Evolutionary conservation across 345 rosid genomes (phyloP).

Genomic region (Ricinus communis): DNA sequence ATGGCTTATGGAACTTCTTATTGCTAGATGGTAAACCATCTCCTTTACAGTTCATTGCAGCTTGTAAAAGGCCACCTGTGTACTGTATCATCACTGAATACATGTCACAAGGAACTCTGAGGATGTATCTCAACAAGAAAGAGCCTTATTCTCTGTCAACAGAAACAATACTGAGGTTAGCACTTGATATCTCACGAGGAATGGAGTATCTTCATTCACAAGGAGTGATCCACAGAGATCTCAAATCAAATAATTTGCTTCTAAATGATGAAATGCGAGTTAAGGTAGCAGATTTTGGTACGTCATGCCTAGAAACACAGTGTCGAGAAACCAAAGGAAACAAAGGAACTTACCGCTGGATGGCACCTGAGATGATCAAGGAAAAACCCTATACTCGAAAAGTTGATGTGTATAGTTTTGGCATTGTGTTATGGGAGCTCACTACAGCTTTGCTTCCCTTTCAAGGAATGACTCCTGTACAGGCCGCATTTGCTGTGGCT

Average conservation of each 20-base stretch:
- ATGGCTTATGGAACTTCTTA: slow-evolving; percentile 3
- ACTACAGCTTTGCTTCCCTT: slow-evolving; percentile 96
- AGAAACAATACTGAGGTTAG: slow-evolving; percentile 80
- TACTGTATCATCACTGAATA: slow-evolving; percentile 97
- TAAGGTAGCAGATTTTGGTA: slow-evolving; percentile 95
- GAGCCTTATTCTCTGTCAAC: slow-evolving; percentile 92
- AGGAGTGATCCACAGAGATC: slow-evolving; percentile 96
- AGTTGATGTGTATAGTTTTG: slow-evolving; percentile 97
- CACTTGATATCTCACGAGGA: slow-evolving; percentile 96
- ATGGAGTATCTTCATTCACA: slow-evolving; percentile 99
- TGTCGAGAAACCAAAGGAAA: slow-evolving; percentile 87
- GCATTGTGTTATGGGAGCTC: slow-evolving; percentile 98
- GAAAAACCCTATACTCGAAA: slow-evolving; percentile 89
- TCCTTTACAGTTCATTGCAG: slow-evolving; percentile 82
- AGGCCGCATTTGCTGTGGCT: slow-evolving; percentile 97
- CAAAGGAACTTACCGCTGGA: slow-evolving; percentile 98
- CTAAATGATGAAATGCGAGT: slow-evolving; percentile 95
- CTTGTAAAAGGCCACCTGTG: slow-evolving; percentile 95
- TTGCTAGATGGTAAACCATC: slow-evolving; percentile 19
- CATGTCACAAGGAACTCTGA: slow-evolving; percentile 97
- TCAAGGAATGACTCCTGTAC: slow-evolving; percentile 99
- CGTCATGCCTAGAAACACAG: slow-evolving; percentile 93
- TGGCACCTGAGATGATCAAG: slow-evolving; percentile 98
- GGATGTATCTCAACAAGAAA: slow-evolving; percentile 99
- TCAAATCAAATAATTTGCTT: slow-evolving; percentile 88